Conservation (phyloP, 2,329 filamentous ascomycete genomes). For the Thielaviopsis ethacetica region DNA sequence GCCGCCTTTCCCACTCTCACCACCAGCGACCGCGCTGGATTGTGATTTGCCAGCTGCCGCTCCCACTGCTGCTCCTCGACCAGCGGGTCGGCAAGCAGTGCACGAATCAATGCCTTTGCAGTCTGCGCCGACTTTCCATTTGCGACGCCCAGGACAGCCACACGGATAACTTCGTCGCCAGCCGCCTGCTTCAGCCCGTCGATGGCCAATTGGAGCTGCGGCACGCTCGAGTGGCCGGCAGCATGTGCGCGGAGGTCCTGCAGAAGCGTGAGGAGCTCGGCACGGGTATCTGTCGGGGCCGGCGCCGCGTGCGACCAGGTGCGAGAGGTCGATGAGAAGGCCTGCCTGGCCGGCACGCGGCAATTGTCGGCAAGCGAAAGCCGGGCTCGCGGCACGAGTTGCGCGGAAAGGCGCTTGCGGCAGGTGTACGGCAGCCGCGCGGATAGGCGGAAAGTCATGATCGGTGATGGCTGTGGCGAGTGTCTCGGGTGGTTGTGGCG, state of each 20-base stretch:
- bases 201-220: conserved; percentile 54
- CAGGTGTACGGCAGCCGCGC: conserved; percentile 1
- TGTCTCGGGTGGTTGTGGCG: background rate
- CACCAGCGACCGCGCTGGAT: conserved; percentile 40
- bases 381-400: background rate
- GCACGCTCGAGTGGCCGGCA: conserved; percentile 47
- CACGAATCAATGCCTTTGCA: conserved; percentile 48
- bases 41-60: conserved; percentile 35
- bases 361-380: background rate
- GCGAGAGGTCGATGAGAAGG: background rate
- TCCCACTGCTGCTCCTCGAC: conserved; percentile 50
- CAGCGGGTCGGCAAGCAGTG: conserved; percentile 57
- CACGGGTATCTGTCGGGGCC: conserved; percentile 21
- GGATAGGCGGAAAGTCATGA: conserved; percentile 4
- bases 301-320: conserved; percentile 15
- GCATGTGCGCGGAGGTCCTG: conserved; percentile 43
- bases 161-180: conserved; percentile 39
- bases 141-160: conserved; percentile 38
- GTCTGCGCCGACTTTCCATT: conserved; percentile 24
- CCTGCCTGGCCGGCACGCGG: background rate
- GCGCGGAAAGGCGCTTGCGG: background rate
- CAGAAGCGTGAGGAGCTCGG: conserved; percentile 43
- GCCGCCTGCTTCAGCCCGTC: conserved; percentile 41
- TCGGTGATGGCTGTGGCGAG: background rate
- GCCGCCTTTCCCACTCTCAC: conserved; percentile 34